phyloP scores from a whole-genome alignment of 139 green algal genomes.

The Chlorella vulgaris region DNA sequence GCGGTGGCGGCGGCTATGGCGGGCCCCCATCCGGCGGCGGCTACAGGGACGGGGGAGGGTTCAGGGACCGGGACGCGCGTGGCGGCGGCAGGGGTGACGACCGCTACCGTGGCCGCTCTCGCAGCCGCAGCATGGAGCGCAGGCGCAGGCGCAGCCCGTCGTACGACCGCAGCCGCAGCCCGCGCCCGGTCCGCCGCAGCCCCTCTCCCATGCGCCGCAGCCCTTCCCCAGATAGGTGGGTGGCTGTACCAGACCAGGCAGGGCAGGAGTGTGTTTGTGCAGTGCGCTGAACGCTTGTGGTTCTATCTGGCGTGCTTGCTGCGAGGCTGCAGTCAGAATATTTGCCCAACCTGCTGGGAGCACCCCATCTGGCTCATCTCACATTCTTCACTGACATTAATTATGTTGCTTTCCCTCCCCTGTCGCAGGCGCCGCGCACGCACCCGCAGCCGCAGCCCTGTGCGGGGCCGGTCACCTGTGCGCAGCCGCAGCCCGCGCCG shows the following conservation, averaged over 20 bases:
- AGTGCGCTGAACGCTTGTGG: background rate
- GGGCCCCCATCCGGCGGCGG: background rate
- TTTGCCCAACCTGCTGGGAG: too few relatives aligned
- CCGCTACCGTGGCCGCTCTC: conserved; percentile 17
- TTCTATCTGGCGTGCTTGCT: too few relatives aligned
- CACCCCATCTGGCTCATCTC: too few relatives aligned
- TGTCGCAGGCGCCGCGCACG: background rate
- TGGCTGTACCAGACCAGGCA: too few relatives aligned
- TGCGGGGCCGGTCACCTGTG: conserved; percentile 14
- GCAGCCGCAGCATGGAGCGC: conserved; percentile 32
- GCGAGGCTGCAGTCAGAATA: too few relatives aligned
- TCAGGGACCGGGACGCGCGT: background rate
- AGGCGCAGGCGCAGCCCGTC: conserved; percentile 17
- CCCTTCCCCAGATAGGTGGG: background rate
- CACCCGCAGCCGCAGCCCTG: conserved; percentile 10
- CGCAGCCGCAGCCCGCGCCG: conserved; percentile 17
- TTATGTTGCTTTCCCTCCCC: too few relatives aligned
- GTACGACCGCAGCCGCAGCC: conserved; percentile 17
- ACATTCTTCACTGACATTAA: too few relatives aligned
- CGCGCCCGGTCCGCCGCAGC: conserved; percentile 12
- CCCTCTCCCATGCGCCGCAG: conserved; percentile 4
- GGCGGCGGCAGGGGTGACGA: background rate
- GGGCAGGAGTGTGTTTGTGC: background rate
- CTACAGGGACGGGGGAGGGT: background rate
- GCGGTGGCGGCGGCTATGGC: background rate